Evolutionary conservation across 2,329 filamentous ascomycete genomes (phyloP), one percentile per base, ranked within the genome.

Genomic region (Aspergillus tanneri): DNA sequence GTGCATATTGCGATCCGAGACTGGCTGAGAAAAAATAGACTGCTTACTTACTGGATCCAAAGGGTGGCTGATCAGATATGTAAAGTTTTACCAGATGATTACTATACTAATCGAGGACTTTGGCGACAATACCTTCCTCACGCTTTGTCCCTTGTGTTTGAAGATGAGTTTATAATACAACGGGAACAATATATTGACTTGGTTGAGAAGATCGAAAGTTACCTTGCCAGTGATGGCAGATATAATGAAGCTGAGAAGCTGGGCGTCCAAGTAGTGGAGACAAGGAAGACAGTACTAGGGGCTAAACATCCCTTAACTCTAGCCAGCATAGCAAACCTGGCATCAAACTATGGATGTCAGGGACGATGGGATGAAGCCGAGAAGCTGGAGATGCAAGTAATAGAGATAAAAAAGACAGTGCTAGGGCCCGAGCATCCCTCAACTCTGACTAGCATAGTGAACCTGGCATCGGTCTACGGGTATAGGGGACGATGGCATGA

Each of bases 1-100:
- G 61, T 69, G 0, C 59, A 65, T 35, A 49, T 68, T n/a, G 57
- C 61, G 5, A 63, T 46, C 0, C 32, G 55, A 7, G 62, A 62
- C 3, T 66, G 58, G 63, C 45, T 65, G 0, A 40, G 49, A 16
- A 44, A 40, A 5, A 23, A 36, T 49, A 42, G 46, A 16, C 39
- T 34, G 11, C 22, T 34, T 7, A 10, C 10, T 22, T 36, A 7
- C 21, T 58, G 34, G 43, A 25, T 30, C 7, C 3, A 19, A 12
- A 25, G 19, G 28, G 21, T 22, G 1, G 16, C 34, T 12, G 14
- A 34, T 11, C 32, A 32, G 3, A 18, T 61, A 2, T 5, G 46
- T 16, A 27, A 28, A 0, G 16, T 45, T 9, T 53, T 59, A 14
- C 58, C 53, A 24, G 4, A 14, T 14, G 10, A 11, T n/a, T 16